phyloP scores from a whole-genome alignment of 768 basidiomycete species.

The Suillus bovinus region DNA sequence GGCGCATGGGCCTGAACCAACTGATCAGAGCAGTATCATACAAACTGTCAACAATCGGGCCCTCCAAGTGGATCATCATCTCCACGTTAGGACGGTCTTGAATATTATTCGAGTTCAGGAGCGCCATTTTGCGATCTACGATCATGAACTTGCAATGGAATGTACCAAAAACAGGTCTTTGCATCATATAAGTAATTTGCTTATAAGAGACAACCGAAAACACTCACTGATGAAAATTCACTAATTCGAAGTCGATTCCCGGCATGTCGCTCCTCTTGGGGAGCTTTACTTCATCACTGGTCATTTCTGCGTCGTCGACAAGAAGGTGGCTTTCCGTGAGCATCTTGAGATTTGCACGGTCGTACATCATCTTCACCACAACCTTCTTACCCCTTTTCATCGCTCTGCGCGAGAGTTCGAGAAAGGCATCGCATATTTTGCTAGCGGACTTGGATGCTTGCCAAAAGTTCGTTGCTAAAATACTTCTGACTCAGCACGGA shows the following conservation, averaged over 20 bases:
- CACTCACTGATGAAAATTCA: constrained; percentile 49
- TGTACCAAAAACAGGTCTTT: constrained; percentile 56
- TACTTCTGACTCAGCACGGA: constrained; percentile 61
- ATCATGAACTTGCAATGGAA: constrained; percentile 75
- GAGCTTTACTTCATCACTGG: constrained; percentile 45
- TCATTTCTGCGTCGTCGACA: constrained; percentile 48
- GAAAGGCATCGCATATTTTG: constrained; percentile 51
- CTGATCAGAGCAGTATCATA: constrained; percentile 70
- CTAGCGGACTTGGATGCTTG: constrained; percentile 52
- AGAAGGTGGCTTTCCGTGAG: constrained; percentile 42
- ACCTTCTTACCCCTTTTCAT: constrained; percentile 46
- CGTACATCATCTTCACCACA: constrained; percentile 70
- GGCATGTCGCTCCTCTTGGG: constrained; percentile 58
- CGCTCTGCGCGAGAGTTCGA: constrained; percentile 50
- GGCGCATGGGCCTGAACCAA: constrained; percentile 52
- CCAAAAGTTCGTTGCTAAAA: constrained; percentile 70
- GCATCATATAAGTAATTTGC: constrained; percentile 22
- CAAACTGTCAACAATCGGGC: constrained; percentile 65
- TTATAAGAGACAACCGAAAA: not conserved
- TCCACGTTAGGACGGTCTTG: constrained; percentile 55
- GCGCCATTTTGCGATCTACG: constrained; percentile 65
- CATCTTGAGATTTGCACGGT: constrained; percentile 63
- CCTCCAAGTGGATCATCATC: constrained; percentile 73
- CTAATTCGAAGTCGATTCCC: constrained; percentile 58
- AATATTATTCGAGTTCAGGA: constrained; percentile 70